phyloP scores from a whole-genome alignment of 345 rosid species.

The Lenwebbia sp. region DNA sequence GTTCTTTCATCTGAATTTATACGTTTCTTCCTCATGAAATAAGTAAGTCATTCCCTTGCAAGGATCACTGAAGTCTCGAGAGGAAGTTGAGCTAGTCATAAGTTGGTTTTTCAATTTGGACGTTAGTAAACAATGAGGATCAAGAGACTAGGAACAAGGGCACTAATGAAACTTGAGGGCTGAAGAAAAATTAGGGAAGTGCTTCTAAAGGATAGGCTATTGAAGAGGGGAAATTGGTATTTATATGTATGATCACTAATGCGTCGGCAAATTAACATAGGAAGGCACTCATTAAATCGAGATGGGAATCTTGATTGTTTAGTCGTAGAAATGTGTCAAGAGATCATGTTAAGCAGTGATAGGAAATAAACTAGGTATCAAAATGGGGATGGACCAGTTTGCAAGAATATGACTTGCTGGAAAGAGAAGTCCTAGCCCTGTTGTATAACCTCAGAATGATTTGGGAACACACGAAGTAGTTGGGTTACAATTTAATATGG shows the following conservation, averaged over 20 bases:
- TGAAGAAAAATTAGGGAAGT: background rate
- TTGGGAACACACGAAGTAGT: background rate
- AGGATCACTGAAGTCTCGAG: background rate
- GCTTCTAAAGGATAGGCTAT: background rate
- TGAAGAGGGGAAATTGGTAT: background rate
- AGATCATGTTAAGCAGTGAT: background rate
- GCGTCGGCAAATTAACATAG: background rate
- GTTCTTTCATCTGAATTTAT: background rate
- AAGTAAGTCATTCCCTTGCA: background rate
- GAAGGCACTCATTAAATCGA: background rate
- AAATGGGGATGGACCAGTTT: background rate
- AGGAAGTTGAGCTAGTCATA: background rate
- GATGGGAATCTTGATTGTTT: background rate
- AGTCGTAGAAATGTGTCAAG: background rate
- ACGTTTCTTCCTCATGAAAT: background rate
- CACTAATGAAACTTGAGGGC: background rate
- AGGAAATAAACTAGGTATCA: background rate
- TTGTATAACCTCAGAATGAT: background rate
- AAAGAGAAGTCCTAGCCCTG: background rate
- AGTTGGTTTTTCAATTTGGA: background rate
- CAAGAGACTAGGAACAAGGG: background rate
- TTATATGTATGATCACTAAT: rapidly evolving
- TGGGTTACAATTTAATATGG: background rate
- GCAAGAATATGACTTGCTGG: background rate
- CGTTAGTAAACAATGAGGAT: background rate